Evolutionary conservation across 257 asterid species (phyloP), one percentile per base, ranked within the genome.

Genomic region (Primulina huaijiensis): DNA sequence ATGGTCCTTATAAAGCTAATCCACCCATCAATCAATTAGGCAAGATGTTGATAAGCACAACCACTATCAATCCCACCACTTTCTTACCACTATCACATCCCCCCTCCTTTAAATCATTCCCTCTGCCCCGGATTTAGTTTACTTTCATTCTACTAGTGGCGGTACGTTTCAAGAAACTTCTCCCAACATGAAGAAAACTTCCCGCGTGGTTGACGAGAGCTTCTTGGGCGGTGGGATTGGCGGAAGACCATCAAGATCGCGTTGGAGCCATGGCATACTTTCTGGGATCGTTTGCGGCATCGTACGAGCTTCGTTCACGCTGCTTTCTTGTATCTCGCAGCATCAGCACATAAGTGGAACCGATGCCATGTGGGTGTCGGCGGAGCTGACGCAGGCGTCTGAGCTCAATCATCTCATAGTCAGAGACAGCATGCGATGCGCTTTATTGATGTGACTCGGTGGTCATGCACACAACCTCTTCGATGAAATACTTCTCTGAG

Each of bases 171-270:
- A 17, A 50, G 57, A 50, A 50, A 16, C 57, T 50, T 50, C 20
- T 20, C 50, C 20, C 7, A 17, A 14, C 57, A 50, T 50, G 57
- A 50, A 50, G 20, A 50, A 50, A 50, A 50, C 57, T 20, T 50
- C 57, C 57, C 57, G 57, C 57, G 57, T 50, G 21, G 57, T 50
- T 16, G 57, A 50, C 21, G 57, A 50, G 57, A 50, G 57, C 21
- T 50, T 16, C 57, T 20, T 50, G 20, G 57, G 20, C 8, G 57
- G 21, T 6, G 57, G 21, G 57, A 50, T 50, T 50, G 57, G 20
- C 57, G 20, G 57, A 17, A 50, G 20, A 17, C 57, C 21, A 17
- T 17, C 57, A 0, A 50, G 57, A 50, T 17, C 57, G 21, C 57
- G 57, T 5, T 16, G 57, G 57, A 50, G 57, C 57, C 20, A 50